These are phyloP conservation scores for Tuber umbilicatum DNA, from an alignment of 495 filamentous ascomycete species.

Conservation along the genomic window DNA sequence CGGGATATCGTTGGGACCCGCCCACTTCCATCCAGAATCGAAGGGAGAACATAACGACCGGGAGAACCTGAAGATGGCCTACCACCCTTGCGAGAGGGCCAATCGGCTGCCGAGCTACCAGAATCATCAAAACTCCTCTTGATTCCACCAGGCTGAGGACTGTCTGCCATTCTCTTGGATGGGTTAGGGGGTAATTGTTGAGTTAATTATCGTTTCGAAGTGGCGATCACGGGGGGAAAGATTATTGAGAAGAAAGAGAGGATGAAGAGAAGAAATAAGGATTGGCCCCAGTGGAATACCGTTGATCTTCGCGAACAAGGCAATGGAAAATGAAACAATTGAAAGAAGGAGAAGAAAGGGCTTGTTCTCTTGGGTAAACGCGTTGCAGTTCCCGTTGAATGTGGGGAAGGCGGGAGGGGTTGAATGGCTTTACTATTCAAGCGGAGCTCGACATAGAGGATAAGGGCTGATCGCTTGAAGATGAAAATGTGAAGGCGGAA, in stretches of 20 bases:
- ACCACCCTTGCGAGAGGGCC: neutral
- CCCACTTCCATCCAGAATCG: constrained; percentile 11
- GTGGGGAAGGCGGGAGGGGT: neutral
- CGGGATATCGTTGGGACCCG: constrained; percentile 42
- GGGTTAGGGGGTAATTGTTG: neutral
- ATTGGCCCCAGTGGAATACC: neutral
- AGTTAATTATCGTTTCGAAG: neutral
- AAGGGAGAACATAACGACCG: neutral
- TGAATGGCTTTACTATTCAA: neutral
- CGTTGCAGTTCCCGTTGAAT: neutral
- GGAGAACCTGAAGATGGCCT: neutral
- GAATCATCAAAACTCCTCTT: constrained; percentile 5
- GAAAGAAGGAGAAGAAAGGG: neutral
- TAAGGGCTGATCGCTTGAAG: constrained; percentile 4
- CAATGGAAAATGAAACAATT: neutral
- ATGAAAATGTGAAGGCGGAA: constrained; percentile 2
- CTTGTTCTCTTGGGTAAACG: neutral
- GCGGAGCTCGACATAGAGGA: neutral
- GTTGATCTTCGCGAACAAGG: neutral
- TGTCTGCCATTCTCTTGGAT: constrained; percentile 1
- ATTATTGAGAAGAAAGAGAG: neutral
- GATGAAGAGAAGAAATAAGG: neutral
- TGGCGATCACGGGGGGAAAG: neutral
- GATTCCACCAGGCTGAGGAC: neutral
- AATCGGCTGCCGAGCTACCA: neutral